Evolutionary conservation across 2,329 filamentous ascomycete genomes (phyloP).

Genomic region (Cladosporium sp.): DNA sequence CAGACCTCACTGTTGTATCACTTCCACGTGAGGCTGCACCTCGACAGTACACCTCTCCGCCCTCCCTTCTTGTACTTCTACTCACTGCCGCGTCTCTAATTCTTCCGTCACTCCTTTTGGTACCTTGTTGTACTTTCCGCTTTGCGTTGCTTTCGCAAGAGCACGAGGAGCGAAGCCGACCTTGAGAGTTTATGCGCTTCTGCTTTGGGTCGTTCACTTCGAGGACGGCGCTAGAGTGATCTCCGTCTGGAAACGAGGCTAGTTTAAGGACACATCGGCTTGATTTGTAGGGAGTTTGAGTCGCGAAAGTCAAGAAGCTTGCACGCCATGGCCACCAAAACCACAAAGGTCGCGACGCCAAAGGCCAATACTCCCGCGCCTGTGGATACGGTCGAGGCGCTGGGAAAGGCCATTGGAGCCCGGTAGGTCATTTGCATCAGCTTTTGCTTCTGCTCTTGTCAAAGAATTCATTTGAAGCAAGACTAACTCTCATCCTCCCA

Average conservation of each 20-base stretch:
- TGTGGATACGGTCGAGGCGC: conserved; percentile 45
- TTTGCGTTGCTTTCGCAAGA: conserved; percentile 1
- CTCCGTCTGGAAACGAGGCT: not conserved
- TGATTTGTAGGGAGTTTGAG: not conserved
- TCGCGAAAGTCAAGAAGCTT: too few relatives aligned
- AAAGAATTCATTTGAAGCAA: not conserved
- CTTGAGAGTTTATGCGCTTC: not conserved
- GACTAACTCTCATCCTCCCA: conserved; percentile 25
- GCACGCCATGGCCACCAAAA: conserved; percentile 52
- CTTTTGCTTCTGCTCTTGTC: not conserved
- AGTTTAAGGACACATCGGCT: not conserved
- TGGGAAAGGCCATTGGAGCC: conserved; percentile 59
- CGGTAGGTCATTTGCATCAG: conserved; percentile 39
- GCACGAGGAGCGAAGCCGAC: conserved; percentile 5
- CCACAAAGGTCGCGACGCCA: conserved; percentile 51
- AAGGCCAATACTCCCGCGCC: conserved; percentile 39
- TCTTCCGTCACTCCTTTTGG: conserved; percentile 7
- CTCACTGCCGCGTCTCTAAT: not conserved
- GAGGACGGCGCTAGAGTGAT: not conserved
- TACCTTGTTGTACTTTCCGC: not conserved
- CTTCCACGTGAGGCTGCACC: not conserved
- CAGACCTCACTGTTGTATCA: conserved; percentile 1
- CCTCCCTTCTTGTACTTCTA: not conserved
- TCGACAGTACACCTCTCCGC: not conserved
- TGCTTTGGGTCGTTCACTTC: not conserved